Base-by-base conservation (phyloP, 371 early-diverging fungal species). In the Circinella umbellata region DNA sequence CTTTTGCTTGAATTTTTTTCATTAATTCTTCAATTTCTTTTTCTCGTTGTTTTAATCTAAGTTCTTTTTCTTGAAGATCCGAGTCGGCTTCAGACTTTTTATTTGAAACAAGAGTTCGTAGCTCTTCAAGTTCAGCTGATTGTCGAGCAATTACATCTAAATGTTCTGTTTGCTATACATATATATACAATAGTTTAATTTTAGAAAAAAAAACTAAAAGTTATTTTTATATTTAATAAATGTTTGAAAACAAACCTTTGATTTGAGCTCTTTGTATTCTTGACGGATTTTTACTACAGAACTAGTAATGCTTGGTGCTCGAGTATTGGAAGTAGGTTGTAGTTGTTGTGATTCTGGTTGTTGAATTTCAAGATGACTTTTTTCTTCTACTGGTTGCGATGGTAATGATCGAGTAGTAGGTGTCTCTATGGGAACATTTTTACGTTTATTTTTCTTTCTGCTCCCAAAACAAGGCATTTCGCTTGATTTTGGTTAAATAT, bases 261-360 rank as follows among this genome's bases (percentile, higher is more conserved):
- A 68, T 61, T 81, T 81, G 42, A 84, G 64, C n/a, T 80, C 80
- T 66, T 76, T 71, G 57, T 76, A 79, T 69, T 84, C 82, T 64
- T 77, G 77, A 37, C 72, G 72, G 27, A 83, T 79, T 54, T 83
- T 81, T 9, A 69, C 67, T n/a, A 73, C 68, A 8, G 70, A 69
- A 15, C 67, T 61, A 17, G 67, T 20, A 59, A 67, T 27, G n/a
- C 67, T 67, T 39, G 48, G 61, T 4, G 63, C 51, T 61, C 68
- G 37, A 36, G 36, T 53, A 27, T 9, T 18, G 5, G 38, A 36
- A 20, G 7, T 0, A 51, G 51, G 6, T n/a, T 14, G 51, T 35
- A 39, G 70, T 17, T n/a, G 60, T n/a, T 48, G 61, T 61, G 9
- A 34, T 53, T 15, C 27, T 13, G 49, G 62, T 34, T 51, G 63